A percentile compares a stretch with the other conserved stretches of the same genome.
phyloP scores from a whole-genome alignment of 2,329 filamentous ascomycete genomes.

The Ophiostoma australiae region DNA sequence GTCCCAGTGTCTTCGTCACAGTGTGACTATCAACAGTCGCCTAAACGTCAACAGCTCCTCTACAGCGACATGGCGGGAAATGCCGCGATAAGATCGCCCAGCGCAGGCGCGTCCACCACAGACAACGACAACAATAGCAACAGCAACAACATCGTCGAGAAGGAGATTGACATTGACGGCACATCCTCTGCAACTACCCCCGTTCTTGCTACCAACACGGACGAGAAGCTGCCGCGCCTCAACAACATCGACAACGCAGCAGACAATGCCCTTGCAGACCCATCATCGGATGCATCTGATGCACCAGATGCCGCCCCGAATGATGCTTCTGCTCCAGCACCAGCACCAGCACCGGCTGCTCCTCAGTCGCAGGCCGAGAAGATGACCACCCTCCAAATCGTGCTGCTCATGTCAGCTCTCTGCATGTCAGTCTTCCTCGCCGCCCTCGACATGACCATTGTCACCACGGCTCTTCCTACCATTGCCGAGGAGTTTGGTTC shows the following conservation, averaged over 20 bases:
- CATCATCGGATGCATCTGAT: not conserved
- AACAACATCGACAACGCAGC: slow-evolving; percentile 5
- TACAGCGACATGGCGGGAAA: not conserved
- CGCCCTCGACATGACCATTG: slow-evolving; percentile 56
- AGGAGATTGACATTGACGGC: not conserved
- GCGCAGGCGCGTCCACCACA: not conserved
- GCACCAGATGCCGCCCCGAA: not conserved
- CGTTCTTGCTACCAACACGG: not conserved
- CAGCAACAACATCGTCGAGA: not conserved
- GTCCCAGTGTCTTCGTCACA: not conserved
- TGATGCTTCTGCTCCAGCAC: not conserved
- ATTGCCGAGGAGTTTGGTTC: slow-evolving; percentile 61
- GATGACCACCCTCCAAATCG: slow-evolving; percentile 16
- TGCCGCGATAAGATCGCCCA: not conserved
- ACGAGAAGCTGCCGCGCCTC: slow-evolving; percentile 12
- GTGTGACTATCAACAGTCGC: not conserved
- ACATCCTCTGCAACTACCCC: not conserved
- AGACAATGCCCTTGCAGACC: not conserved
- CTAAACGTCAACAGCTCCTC: not conserved
- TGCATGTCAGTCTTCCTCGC: slow-evolving; percentile 45
- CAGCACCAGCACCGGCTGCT: not conserved
- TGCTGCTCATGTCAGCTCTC: slow-evolving; percentile 24
- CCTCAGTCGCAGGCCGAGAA: not conserved
- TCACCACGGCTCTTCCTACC: slow-evolving; percentile 62
- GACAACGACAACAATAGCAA: not conserved